Evolutionary conservation across 2,329 filamentous ascomycete species (phyloP), one percentile per base, ranked within the genome.

Genomic region (Teratosphaeria gauchensis): DNA sequence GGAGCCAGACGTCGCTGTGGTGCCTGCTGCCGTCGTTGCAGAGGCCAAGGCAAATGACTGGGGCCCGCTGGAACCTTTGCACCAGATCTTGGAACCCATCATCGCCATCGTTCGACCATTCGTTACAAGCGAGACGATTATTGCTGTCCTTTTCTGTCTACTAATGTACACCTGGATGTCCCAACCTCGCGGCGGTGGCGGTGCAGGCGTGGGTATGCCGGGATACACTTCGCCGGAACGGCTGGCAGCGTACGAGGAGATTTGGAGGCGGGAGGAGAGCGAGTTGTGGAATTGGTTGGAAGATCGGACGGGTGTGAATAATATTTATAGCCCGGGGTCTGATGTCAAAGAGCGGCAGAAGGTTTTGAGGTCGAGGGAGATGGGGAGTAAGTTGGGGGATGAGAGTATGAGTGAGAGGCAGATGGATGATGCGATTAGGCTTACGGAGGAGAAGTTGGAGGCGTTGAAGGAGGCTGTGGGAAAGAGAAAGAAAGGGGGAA

Each of bases 261-360:
- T 97, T 69, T 99, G 92, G 92, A 82, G 85, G 38, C 80, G 84
- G 48, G 90, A 96, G 72, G 92, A 96, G 71, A 90, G 84, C 64
- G 90, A 94, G 66, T 77, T 96, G 9, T 96, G 92, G 92, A 86
- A 89, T 59, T 96, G 92, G 92, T 77, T 96, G 4, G 92, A 96
- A 72, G 89, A 95, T 66, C 82, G 92, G 19, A 86, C 90, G 1
- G 88, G 90, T 1, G 77, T 94, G 70, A 87, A 90, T 58, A 77
- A 78, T 3, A 69, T 60, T 65, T 73, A 60, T 65, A 70, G 58
- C 42, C 65, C 63, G 12, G 56, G 63, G 19, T 59, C 58, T n/a
- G 56, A 61, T 30, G 62, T 60, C 57, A 51, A 59, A 2, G 65
- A 68, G n/a, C 59, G 64, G 56, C 68, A 68, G 61, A 68, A 66